Evolutionary conservation across 805 yeast genomes (phyloP).

Genomic region (Yamadazyma sp.): DNA sequence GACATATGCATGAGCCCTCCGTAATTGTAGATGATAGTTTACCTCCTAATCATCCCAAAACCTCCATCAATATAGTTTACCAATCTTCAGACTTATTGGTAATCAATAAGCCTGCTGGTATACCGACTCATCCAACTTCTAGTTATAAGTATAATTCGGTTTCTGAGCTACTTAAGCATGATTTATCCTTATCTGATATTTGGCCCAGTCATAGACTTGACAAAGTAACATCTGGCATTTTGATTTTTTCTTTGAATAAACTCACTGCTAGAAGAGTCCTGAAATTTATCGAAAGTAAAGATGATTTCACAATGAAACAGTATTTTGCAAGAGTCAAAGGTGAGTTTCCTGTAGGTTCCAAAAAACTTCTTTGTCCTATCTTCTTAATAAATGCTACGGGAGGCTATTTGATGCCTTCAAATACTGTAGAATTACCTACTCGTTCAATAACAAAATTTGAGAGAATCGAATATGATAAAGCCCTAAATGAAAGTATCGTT

Average conservation of each 20-base stretch:
- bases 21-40: slow-evolving; percentile 20
- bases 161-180: slow-evolving; percentile 38
- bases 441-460: slow-evolving; percentile 33
- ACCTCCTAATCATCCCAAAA: slow-evolving; percentile 8
- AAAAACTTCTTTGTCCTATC: slow-evolving; percentile 37
- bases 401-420: slow-evolving; percentile 30
- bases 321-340: slow-evolving; percentile 47
- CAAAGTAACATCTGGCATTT: slow-evolving; percentile 49
- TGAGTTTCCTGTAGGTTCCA: slow-evolving; percentile 31
- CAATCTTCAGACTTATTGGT: slow-evolving; percentile 40
- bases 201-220: slow-evolving; percentile 52
- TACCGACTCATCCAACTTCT: slow-evolving; percentile 54
- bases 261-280: slow-evolving; percentile 30
- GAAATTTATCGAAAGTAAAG: slow-evolving; percentile 26
- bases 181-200: slow-evolving; percentile 22
- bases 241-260: slow-evolving; percentile 41
- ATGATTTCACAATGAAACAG: slow-evolving; percentile 30
- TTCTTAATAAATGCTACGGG: slow-evolving; percentile 33
- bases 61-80: slow-evolving; percentile 23
- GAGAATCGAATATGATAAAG: slow-evolving; percentile 24
- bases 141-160: slow-evolving; percentile 42
- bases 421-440: slow-evolving; percentile 20
- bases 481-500: slow-evolving; percentile 40
- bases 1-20: slow-evolving; percentile 48
- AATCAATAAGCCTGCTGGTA: slow-evolving; percentile 50